phyloP scores from a whole-genome alignment of 768 basidiomycete genomes.

The Phanerodontia chrysosporium region DNA sequence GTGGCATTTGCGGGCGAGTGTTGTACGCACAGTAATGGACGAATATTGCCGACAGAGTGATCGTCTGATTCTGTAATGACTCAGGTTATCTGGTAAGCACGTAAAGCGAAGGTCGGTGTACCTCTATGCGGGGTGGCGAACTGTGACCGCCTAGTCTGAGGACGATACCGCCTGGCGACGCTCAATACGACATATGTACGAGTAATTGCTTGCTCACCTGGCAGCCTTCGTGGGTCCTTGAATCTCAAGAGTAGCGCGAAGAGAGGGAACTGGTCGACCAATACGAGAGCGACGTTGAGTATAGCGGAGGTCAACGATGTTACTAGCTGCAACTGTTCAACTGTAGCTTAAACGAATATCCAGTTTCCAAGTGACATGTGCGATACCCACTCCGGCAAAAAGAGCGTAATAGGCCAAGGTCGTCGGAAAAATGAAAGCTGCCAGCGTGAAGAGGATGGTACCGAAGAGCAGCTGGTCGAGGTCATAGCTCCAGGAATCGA shows the following conservation, averaged over 20 bases:
- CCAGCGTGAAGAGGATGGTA: slow-evolving; percentile 80
- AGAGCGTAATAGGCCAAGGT: slow-evolving; percentile 81
- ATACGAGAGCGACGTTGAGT: slow-evolving; percentile 62
- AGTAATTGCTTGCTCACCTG: slow-evolving; percentile 68
- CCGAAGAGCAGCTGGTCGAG: slow-evolving; percentile 94
- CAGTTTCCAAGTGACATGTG: background rate
- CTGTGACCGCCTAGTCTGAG: background rate
- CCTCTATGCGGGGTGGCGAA: background rate
- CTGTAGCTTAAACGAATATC: background rate
- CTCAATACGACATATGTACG: background rate
- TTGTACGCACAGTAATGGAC: background rate
- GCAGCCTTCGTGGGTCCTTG: slow-evolving; percentile 81
- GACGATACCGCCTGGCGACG: slow-evolving; percentile 1
- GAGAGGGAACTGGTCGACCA: slow-evolving; percentile 90
- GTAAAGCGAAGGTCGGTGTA: background rate
- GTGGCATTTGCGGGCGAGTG: too few species aligned
- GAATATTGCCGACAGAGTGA: background rate
- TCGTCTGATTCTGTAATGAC: background rate
- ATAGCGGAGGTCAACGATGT: slow-evolving; percentile 56
- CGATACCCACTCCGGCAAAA: slow-evolving; percentile 72
- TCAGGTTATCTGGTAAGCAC: background rate
- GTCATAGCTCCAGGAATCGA: slow-evolving; percentile 87
- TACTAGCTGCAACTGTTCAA: slow-evolving; percentile 45
- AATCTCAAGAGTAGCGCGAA: slow-evolving; percentile 80
- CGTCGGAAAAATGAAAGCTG: slow-evolving; percentile 82